These are phyloP conservation scores for Fusarium coicis DNA, from an alignment of 2,329 filamentous ascomycete species.

Conservation along the genomic window DNA sequence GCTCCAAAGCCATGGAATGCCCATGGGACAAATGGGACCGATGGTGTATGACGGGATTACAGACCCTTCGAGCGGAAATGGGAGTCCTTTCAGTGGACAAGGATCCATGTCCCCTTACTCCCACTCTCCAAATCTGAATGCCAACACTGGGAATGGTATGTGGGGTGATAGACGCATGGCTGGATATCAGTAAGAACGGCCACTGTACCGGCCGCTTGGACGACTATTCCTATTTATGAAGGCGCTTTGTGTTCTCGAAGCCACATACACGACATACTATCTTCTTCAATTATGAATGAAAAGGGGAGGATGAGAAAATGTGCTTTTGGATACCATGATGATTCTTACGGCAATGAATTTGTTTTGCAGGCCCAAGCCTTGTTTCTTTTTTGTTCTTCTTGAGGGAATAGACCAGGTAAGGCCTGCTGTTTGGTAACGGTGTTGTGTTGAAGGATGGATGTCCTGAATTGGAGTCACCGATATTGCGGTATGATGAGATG, in stretches of 20 bases:
- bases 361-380: constrained; percentile 16
- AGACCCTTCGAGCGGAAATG: constrained; percentile 47
- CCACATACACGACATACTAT: neutral
- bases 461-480: constrained; percentile 23
- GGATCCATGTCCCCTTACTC: constrained; percentile 50
- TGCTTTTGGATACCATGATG: constrained; percentile 36
- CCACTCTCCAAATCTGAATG: constrained; percentile 48
- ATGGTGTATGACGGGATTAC: constrained; percentile 48
- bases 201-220: neutral
- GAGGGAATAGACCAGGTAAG: constrained; percentile 19
- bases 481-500: constrained; percentile 16
- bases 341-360: constrained; percentile 29
- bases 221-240: neutral
- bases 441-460: neutral
- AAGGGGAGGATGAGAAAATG: constrained; percentile 9
- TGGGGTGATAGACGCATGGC: constrained; percentile 34
- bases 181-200: constrained; percentile 19
- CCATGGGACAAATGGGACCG: constrained; percentile 46
- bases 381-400: constrained; percentile 20
- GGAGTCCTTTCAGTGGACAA: constrained; percentile 52
- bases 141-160: constrained; percentile 33
- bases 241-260: neutral
- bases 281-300: constrained; percentile 7
- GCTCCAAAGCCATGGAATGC: constrained; percentile 43
- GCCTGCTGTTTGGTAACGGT: constrained; percentile 9